Base-by-base conservation (phyloP, 345 rosid genomes). In the Trapa bicornis region DNA sequence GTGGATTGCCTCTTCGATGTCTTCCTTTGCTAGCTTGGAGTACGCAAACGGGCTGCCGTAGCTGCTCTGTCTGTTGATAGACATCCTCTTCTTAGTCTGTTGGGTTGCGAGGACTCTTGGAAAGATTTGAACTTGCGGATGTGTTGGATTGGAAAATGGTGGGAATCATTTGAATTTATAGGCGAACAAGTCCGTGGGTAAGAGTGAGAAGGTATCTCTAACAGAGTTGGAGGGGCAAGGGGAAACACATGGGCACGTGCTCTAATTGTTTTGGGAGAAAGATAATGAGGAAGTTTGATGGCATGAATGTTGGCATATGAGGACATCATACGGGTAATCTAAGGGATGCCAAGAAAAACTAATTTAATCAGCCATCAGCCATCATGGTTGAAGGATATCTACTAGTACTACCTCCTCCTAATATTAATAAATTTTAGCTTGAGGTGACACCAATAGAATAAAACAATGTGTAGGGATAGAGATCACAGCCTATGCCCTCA, bases 11-110 rank as follows among this genome's bases (percentile, higher is more conserved):
- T 87, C 97, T 67, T 90, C 85, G 0, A 86, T 89, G 70, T 84
- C 92, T 70, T 93, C 97, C 74, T 85, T 82, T 37, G 83, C 76
- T 61, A 93, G 11, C 81, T 77, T 88, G 38, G 92, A 73, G 84
- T 93, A 93, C 0, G 37, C 73, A 47, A 57, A 68, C 0, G 80
- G 36, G 52, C 50, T 41, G 53, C 22, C 0, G 37, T 43, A 15
- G 13, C 47, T 16, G 66, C 47, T 13, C 17, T 38, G 66, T 65
- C 67, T 79, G 35, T 71, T 80, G 78, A 69, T 1, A 52, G 72
- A 67, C 96, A 85, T 85, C 63, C 15, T 29, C 5, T n/a, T 54
- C 29, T 54, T 53, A 3, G 2, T n/a, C 22, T 54, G 11, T 54
- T 2, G 35, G 35, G 33, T 6, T n/a, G 43, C 7, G 43, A 41